Percentiles rank a stretch among this genome's conserved stretches.
Conservation (phyloP, 2,329 filamentous ascomycete species). For the Chaetomium sp. region DNA sequence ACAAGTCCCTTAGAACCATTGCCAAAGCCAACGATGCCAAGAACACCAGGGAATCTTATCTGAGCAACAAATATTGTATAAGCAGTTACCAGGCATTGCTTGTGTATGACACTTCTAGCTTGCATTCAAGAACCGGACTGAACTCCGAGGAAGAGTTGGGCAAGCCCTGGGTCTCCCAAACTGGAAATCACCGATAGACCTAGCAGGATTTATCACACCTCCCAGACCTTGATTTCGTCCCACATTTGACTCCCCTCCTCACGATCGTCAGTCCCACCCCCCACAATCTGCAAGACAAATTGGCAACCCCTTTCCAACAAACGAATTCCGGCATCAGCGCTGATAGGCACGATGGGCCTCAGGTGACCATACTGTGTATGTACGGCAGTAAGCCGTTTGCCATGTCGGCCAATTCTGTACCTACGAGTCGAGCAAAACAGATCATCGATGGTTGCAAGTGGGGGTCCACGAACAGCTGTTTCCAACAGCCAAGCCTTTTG, state of each 20-base stretch:
- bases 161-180: not conserved
- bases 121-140: not conserved
- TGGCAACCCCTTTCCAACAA: not conserved
- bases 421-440: not conserved
- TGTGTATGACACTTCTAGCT: not conserved
- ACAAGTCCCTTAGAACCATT: no score
- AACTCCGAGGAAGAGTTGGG: not conserved
- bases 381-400: not conserved
- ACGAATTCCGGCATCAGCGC: conserved; percentile 5
- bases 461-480: not conserved
- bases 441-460: not conserved
- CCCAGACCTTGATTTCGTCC: not conserved
- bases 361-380: conserved; percentile 11
- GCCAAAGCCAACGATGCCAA: no score
- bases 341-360: conserved; percentile 4
- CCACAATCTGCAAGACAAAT: conserved; percentile 4
- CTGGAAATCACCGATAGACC: not conserved
- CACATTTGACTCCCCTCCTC: not conserved
- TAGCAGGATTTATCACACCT: not conserved
- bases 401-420: not conserved
- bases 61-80: not conserved
- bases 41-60: not conserved
- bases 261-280: not conserved
- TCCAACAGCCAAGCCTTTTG: conserved; percentile 7
- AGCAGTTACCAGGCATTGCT: not conserved